Evolutionary conservation across 2,329 filamentous ascomycete genomes (phyloP), one percentile per base, ranked within the genome.

Genomic region (Pseudopithomyces maydicus): DNA sequence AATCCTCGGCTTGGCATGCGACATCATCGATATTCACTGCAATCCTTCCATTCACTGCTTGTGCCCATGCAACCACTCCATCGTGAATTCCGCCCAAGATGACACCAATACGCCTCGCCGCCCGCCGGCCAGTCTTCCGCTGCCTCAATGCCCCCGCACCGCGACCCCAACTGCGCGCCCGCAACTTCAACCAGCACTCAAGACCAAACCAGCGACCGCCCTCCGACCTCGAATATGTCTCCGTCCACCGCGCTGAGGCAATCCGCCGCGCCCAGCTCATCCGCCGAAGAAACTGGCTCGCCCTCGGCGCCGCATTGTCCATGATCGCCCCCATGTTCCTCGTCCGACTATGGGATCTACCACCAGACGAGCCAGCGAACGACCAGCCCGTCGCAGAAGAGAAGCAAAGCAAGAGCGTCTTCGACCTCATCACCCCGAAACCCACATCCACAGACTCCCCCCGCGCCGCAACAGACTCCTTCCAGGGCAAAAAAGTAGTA

Each of bases 401-500:
- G 12, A 38, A 52, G 10, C 35, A 55, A 33, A 69, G 62, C 45
- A 62, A 62, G 20, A 61, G 65, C 11, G 51, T 71, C 15, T 46
- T 70, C 33, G 70, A 73, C 42, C 56, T 68, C 54, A 54, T 73
- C 39, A 32, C 59, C 42, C 66, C 66, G 2, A 58, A 65, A 7
- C 68, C 71, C 2, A 71, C 70, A 19, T 64, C 69, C 35, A 65
- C 63, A 1, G 72, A 75, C 47, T 64, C 67, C 17, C 69, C 71
- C 0, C 64, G 65, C 20, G 68, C 64, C 5, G 71, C 67, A 14
- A 73, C 63, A 63, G 69, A 77, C 6, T 69, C 73, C 17, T 83
- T 84, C 56, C 80, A 81, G 57, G 82, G 82, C 51, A 84, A 85
- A 63, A 81, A 83, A 43, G 82, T 85, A 5, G 77, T 87, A 15